Evolutionary conservation across 2,329 filamentous ascomycete species (phyloP), one percentile per base, ranked within the genome.

Genomic region (Fusarium zealandicum): DNA sequence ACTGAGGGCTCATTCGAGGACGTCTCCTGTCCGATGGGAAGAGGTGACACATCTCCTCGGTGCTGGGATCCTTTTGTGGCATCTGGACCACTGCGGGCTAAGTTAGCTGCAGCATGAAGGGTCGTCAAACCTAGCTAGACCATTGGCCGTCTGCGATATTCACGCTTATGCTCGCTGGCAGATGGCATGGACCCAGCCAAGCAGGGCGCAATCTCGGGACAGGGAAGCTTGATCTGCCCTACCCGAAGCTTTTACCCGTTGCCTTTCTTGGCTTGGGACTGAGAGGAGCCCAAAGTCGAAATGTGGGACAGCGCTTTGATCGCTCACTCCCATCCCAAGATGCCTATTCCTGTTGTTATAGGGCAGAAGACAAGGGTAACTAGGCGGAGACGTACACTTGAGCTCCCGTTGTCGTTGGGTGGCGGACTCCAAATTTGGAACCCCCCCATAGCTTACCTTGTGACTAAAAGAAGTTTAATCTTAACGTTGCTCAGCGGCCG

Each of bases 401-500:
- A 42, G 35, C 28, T 30, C 36, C 32, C 32, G 17, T 42, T 38
- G 31, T 35, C 32, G 51, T 61, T 54, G 57, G 54, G 51, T 37
- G 41, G 47, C 39, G 18, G 35, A 17, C 17, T 36, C 27, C 13
- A 41, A 54, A 40, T 60, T 49, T 51, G 52, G 55, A 62, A 55
- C 49, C 51, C 54, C 46, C n/a, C n/a, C n/a, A n/a, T n/a, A 37
- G 49, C n/a, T n/a, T n/a, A 45, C 55, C 59, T 42, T 54, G 59
- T 31, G 45, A 28, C 47, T 57, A 55, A 33, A 32, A 64, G 30
- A 58, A 66, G 63, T 38, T 47, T 63, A 64, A 66, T 63, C 51
- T 65, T 54, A 63, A 66, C 47, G 33, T 62, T 27, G 48, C 37
- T 4, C 36, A 41, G 52, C 43, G 42, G 61, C 47, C 37, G 63